Percentiles rank a stretch among this genome's conserved stretches.
phyloP scores from a whole-genome alignment of 306 rosid species.

The Prinsepia uniflora region DNA sequence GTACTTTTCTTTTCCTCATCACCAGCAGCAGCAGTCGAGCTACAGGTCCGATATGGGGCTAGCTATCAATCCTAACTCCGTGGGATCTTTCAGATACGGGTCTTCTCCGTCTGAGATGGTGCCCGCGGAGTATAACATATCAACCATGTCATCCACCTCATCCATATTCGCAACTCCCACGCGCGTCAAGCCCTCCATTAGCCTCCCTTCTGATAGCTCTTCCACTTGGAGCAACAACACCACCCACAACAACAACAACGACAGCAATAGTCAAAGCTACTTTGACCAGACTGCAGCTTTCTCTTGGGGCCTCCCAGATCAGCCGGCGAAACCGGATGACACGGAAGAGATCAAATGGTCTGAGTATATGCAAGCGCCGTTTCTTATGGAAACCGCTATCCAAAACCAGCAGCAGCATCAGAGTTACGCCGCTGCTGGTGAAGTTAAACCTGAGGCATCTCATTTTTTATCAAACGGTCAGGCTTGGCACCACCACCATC shows the following conservation, averaged over 20 bases:
- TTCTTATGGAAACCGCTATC: slow-evolving; percentile 37
- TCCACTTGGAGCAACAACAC: slow-evolving; percentile 33
- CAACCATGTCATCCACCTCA: slow-evolving; percentile 25
- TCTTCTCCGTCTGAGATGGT: slow-evolving; percentile 13
- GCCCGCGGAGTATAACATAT: neutral
- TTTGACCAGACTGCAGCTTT: slow-evolving; percentile 21
- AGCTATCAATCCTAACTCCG: slow-evolving; percentile 34
- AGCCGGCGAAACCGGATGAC: slow-evolving; percentile 36
- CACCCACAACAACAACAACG: slow-evolving; percentile 16
- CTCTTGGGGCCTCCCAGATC: slow-evolving; percentile 29
- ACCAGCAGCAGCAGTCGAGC: slow-evolving; percentile 26
- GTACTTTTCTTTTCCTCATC: slow-evolving; percentile 53
- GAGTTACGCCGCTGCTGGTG: slow-evolving; percentile 15
- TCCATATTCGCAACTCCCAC: slow-evolving; percentile 32
- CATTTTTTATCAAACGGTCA: slow-evolving; percentile 18
- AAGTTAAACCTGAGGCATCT: slow-evolving; percentile 49
- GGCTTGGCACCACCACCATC: slow-evolving; percentile 19
- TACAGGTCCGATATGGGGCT: slow-evolving; percentile 40
- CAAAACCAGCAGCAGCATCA: slow-evolving; percentile 35
- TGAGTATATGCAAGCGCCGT: slow-evolving; percentile 55
- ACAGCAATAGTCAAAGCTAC: slow-evolving; percentile 19
- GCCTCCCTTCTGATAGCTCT: slow-evolving; percentile 44
- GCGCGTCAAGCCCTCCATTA: slow-evolving; percentile 47
- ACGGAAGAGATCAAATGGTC: slow-evolving; percentile 75
- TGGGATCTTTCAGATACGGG: slow-evolving; percentile 35